phyloP scores from a whole-genome alignment of 768 basidiomycete genomes.

The Myochromella boudieri region DNA sequence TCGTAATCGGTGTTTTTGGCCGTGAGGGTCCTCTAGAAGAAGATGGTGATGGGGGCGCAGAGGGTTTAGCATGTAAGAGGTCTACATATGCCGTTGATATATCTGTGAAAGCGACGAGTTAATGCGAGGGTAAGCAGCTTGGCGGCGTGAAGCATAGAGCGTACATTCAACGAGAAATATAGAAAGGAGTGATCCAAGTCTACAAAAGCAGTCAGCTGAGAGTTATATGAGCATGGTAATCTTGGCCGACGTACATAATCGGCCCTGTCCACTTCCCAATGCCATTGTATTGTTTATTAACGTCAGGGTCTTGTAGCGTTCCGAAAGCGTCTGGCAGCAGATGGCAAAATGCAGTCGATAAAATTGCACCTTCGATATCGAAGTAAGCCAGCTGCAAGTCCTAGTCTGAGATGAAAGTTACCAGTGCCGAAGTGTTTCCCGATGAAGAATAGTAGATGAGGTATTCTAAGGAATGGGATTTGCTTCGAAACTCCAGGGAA shows the following conservation, averaged over 20 bases:
- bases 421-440: constrained; percentile 87
- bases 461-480: constrained; percentile 54
- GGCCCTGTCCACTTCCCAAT: constrained; percentile 64
- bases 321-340: constrained; percentile 76
- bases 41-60: constrained; percentile 42
- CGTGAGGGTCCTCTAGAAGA: constrained; percentile 24
- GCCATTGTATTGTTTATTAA: constrained; percentile 44
- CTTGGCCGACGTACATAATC: constrained; percentile 58
- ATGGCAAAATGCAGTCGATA: constrained; percentile 83
- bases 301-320: constrained; percentile 45
- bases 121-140: too few species aligned
- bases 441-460: constrained; percentile 73
- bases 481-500: constrained; percentile 68
- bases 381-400: not conserved
- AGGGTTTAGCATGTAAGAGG: constrained; percentile 61
- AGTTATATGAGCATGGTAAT: not conserved
- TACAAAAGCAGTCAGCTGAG: constrained; percentile 23
- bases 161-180: constrained; percentile 84
- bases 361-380: constrained; percentile 61
- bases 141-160: constrained; percentile 25
- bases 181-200: constrained; percentile 59
- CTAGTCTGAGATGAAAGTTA: constrained; percentile 18
- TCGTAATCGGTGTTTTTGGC: constrained; percentile 16
- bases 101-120: constrained; percentile 38
- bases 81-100: constrained; percentile 76